These are phyloP conservation scores for Mycosphaerella sp. DNA, from an alignment of 2,329 filamentous ascomycete species.

Conservation along the genomic window DNA sequence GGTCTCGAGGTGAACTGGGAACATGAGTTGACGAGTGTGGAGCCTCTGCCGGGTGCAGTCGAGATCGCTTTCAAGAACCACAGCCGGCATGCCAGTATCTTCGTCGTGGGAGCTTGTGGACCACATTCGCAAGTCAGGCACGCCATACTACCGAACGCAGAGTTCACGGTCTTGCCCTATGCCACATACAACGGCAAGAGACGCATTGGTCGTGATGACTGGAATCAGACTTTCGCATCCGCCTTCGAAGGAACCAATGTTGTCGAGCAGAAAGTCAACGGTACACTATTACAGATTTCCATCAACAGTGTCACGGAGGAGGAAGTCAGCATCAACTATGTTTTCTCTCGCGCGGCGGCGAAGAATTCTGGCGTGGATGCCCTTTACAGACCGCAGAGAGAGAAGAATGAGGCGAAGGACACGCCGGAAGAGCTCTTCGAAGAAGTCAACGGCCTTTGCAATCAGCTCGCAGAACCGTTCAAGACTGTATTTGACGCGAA, in stretches of 20 bases:
- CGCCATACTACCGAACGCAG: slow-evolving; percentile 22
- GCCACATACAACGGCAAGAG: slow-evolving; percentile 35
- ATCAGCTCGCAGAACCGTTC: slow-evolving; percentile 30
- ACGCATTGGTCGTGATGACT: slow-evolving; percentile 18
- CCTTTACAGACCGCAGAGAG: slow-evolving; percentile 33
- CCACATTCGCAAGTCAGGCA: slow-evolving; percentile 34
- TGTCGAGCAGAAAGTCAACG: slow-evolving; percentile 23
- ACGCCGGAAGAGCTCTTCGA: slow-evolving; percentile 35
- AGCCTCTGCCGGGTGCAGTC: neutral
- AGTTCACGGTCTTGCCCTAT: slow-evolving; percentile 34
- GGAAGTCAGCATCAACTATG: slow-evolving; percentile 35
- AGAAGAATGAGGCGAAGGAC: slow-evolving; percentile 28
- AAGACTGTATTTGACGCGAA: slow-evolving; percentile 30
- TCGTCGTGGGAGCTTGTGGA: slow-evolving; percentile 37
- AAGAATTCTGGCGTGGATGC: slow-evolving; percentile 25
- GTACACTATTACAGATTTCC: slow-evolving; percentile 31
- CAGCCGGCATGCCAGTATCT: slow-evolving; percentile 6
- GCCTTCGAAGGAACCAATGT: slow-evolving; percentile 22
- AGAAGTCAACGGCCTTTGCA: slow-evolving; percentile 29
- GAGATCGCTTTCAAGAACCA: slow-evolving; percentile 6
- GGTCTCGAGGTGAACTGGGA: slow-evolving; percentile 35
- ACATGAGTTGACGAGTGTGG: slow-evolving; percentile 21
- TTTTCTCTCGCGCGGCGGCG: slow-evolving; percentile 35
- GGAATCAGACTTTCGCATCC: slow-evolving; percentile 11
- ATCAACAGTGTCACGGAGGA: slow-evolving; percentile 27